Evolutionary conservation across 2,329 filamentous ascomycete genomes (phyloP).

Genomic region (Cercospora sp.): DNA sequence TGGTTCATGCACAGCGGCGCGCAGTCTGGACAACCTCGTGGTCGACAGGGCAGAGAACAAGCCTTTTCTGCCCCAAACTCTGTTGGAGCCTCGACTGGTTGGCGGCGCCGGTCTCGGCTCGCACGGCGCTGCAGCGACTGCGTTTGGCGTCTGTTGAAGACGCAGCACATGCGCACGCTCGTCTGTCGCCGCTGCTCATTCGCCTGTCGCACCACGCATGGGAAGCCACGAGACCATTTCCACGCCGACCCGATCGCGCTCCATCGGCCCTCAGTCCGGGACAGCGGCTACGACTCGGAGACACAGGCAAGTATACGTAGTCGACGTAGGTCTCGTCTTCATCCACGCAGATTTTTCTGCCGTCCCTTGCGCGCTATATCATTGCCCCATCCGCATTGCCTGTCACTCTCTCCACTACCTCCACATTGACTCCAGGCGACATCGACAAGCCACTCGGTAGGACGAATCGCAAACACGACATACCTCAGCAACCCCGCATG

Average conservation of each 20-base stretch:
- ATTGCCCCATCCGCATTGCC: background rate
- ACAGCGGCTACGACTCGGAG: background rate
- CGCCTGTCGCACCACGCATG: background rate
- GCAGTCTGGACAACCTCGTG: background rate
- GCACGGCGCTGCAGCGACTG: background rate
- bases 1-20: background rate
- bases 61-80: background rate
- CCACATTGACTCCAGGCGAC: background rate
- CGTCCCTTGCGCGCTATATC: background rate
- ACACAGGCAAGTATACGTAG: background rate
- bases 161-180: background rate
- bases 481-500: background rate
- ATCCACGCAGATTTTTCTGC: background rate
- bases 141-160: background rate
- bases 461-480: background rate
- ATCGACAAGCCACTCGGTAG: background rate
- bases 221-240: background rate
- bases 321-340: background rate
- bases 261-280: background rate
- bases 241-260: background rate
- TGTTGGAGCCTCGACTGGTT: background rate
- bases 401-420: background rate
- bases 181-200: background rate
- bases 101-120: background rate
- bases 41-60: background rate